A percentile compares a stretch with the other conserved stretches of the same genome.
Evolutionary conservation across 495 filamentous ascomycete species (phyloP).

Genomic region (Aspergillus biplanus): DNA sequence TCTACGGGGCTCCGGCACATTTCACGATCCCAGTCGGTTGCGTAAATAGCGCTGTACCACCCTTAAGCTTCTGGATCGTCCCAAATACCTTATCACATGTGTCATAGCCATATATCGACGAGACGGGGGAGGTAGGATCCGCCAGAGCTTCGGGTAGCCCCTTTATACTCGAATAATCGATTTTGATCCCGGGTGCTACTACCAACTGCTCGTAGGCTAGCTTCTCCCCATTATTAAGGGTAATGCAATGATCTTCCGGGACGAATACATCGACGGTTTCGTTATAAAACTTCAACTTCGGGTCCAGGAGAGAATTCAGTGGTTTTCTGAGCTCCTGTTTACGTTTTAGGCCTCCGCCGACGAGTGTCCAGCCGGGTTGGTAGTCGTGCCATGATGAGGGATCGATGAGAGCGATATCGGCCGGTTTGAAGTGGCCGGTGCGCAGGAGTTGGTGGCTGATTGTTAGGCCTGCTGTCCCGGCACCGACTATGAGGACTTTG

Average conservation of each 20-base stretch:
- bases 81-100: constrained; percentile 60
- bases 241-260: constrained; percentile 61
- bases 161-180: constrained; percentile 58
- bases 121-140: constrained; percentile 58
- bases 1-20: constrained; percentile 71
- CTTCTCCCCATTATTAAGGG: constrained; percentile 58
- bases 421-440: constrained; percentile 54
- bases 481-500: constrained; percentile 67
- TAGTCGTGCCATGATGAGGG: constrained; percentile 68
- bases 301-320: constrained; percentile 55
- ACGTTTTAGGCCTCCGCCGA: constrained; percentile 65
- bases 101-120: constrained; percentile 67
- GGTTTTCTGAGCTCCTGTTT: constrained; percentile 57
- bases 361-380: constrained; percentile 73
- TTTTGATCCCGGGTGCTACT: constrained; percentile 63
- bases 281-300: constrained; percentile 65
- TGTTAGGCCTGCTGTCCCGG: constrained; percentile 62
- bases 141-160: constrained; percentile 63
- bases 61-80: constrained; percentile 56
- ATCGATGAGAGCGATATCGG: constrained; percentile 70
- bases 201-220: constrained; percentile 67
- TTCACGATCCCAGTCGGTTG: constrained; percentile 68
- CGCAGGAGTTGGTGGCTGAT: constrained; percentile 66
- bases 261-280: constrained; percentile 53
- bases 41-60: constrained; percentile 67